Base-by-base conservation (phyloP, 306 rosid species). In the Lablab purpureus region DNA sequence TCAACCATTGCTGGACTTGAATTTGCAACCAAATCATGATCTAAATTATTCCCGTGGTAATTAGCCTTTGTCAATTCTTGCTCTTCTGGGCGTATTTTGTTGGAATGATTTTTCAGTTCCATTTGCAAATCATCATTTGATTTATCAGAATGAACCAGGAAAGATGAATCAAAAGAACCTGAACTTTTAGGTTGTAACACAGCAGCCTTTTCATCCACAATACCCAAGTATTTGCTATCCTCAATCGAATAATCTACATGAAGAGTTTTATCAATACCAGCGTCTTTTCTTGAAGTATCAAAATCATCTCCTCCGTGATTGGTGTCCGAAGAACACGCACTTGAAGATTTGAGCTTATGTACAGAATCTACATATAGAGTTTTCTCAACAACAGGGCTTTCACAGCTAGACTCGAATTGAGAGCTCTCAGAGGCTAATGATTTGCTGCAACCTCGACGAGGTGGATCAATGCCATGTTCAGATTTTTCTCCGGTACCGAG, bases 311-410 rank as follows among this genome's bases (percentile, higher is more conserved):
- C 76, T 65, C 46, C 54, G 80, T 52, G 55, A 83, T 85, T 82
- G 37, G 51, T 69, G 10, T 21, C 72, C 46, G 27, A 83, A 79
- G 86, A 83, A 82, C 71, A 50, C 81, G 94, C 79, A 77, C 46
- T 81, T 66, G 89, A 81, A 74, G 90, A 81, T 73, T 82, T 89
- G 11, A 73, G 80, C 59, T 77, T 77, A 30, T 86, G 89, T 41
- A 90, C 86, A 77, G 89, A 88, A 78, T 95, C 99, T 34, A 95
- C 66, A 75, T 92, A 91, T 43, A 91, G 84, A 82, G 95, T 95
- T 86, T 92, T 92, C 92, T 95, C 99, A 71, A 84, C 83, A 59
- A 78, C 88, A 64, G 90, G 91, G 69, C 89, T 86, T 62, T 76
- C 83, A 58, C 80, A 74, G 64, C 82, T 80, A 23, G 82, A 70